These are phyloP conservation scores for Sporisorium reilianum DNA, from an alignment of 1,284 basidiomycete genomes.

Conservation along the genomic window DNA sequence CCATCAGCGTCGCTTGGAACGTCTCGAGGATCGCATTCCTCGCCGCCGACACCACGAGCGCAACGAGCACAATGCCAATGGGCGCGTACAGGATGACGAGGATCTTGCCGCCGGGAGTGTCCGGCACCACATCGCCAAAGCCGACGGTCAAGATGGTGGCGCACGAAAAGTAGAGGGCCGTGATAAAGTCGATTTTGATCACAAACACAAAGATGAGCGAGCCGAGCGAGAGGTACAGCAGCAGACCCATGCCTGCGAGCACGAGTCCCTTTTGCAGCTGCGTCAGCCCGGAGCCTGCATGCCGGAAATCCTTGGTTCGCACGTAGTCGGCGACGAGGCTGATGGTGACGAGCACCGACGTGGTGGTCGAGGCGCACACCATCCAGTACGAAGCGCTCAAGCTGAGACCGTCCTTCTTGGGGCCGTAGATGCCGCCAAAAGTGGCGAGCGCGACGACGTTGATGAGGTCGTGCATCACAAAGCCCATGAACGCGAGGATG, in stretches of 20 bases:
- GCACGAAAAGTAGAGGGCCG: slow-evolving; percentile 75
- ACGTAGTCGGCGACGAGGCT: slow-evolving; percentile 76
- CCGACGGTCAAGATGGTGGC: slow-evolving; percentile 78
- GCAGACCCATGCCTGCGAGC: slow-evolving; percentile 74
- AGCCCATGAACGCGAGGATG: slow-evolving; percentile 75
- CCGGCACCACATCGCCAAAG: slow-evolving; percentile 81
- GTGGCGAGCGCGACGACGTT: slow-evolving; percentile 76
- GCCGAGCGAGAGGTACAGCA: slow-evolving; percentile 77
- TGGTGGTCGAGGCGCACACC: slow-evolving; percentile 80
- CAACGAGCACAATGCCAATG: slow-evolving; percentile 69
- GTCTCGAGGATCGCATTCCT: slow-evolving; percentile 79
- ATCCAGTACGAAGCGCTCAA: slow-evolving; percentile 77
- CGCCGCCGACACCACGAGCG: slow-evolving; percentile 77
- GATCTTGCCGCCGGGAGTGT: slow-evolving; percentile 72
- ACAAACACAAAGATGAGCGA: slow-evolving; percentile 53
- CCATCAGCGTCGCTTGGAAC: slow-evolving; percentile 59
- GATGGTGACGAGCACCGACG: slow-evolving; percentile 78
- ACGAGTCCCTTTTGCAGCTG: slow-evolving; percentile 81
- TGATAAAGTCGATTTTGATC: slow-evolving; percentile 70
- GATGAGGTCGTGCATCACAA: slow-evolving; percentile 76
- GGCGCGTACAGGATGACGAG: slow-evolving; percentile 63
- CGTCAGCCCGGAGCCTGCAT: slow-evolving; percentile 79
- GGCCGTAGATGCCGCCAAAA: slow-evolving; percentile 77
- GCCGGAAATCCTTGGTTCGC: slow-evolving; percentile 76
- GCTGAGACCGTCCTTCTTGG: slow-evolving; percentile 74